Evolutionary conservation across 257 asterid species (phyloP).

Genomic region (Eucommia ulmoides): DNA sequence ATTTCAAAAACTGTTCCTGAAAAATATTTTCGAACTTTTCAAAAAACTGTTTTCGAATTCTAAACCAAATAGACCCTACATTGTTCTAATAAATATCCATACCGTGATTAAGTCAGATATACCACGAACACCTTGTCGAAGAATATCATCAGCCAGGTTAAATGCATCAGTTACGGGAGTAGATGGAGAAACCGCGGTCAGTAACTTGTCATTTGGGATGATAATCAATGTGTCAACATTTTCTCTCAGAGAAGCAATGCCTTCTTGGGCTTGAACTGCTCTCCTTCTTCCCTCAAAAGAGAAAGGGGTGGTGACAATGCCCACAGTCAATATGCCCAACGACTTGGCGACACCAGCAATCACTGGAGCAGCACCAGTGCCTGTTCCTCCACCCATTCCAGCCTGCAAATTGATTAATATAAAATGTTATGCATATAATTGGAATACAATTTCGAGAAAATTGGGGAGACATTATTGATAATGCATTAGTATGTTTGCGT

Average conservation of each 20-base stretch:
- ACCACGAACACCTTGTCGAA: conserved; percentile 97
- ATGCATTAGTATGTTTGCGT: too few species aligned
- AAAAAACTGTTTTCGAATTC: not conserved
- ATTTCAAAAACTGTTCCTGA: too few species aligned
- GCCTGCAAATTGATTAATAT: conserved; percentile 73
- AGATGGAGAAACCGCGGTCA: conserved; percentile 84
- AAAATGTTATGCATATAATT: too few species aligned
- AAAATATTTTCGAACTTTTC: too few species aligned
- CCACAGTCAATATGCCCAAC: conserved; percentile 91
- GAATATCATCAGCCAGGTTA: conserved; percentile 94
- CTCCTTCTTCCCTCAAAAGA: conserved; percentile 95
- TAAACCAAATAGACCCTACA: not conserved
- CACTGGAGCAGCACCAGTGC: conserved; percentile 95
- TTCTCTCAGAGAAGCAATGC: conserved; percentile 84
- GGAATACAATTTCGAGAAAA: too few species aligned
- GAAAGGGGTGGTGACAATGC: conserved; percentile 91
- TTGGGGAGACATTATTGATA: too few species aligned
- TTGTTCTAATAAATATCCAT: conserved; percentile 10
- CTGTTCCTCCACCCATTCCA: conserved; percentile 99
- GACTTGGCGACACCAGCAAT: conserved; percentile 85
- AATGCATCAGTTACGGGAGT: conserved; percentile 97
- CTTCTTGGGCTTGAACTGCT: conserved; percentile 97
- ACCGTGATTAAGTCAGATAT: conserved; percentile 93
- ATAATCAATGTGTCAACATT: conserved; percentile 92
- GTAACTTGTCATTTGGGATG: conserved; percentile 83